phyloP scores from a whole-genome alignment of 306 rosid genomes.

The Betula pendula region DNA sequence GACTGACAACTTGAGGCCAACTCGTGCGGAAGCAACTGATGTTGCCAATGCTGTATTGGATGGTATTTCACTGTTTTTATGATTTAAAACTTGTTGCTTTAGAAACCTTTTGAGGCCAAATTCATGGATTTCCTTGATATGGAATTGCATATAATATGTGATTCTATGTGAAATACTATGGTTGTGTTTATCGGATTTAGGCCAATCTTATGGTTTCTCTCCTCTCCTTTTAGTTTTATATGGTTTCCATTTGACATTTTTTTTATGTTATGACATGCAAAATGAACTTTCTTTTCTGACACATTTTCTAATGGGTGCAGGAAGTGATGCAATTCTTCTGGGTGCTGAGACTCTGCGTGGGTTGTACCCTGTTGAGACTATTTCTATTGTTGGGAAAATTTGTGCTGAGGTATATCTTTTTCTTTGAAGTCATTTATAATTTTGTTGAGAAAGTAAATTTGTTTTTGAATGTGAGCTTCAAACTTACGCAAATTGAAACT shows the following conservation, averaged over 20 bases:
- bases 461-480: constrained; percentile 18
- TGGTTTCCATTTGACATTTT: constrained; percentile 10
- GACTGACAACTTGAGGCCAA: constrained; percentile 97
- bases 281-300: constrained; percentile 16
- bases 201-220: constrained; percentile 11
- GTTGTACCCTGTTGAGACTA: constrained; percentile 87
- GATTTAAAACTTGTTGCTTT: constrained; percentile 17
- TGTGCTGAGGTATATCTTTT: constrained; percentile 75
- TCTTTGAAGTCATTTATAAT: constrained; percentile 1
- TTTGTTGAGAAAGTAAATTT: constrained; percentile 7
- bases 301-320: constrained; percentile 43
- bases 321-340: constrained; percentile 95
- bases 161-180: not conserved
- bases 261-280: constrained; percentile 15
- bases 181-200: constrained; percentile 13
- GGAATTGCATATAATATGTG: constrained; percentile 5
- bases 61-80: constrained; percentile 51
- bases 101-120: constrained; percentile 10
- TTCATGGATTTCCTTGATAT: constrained; percentile 1
- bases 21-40: constrained; percentile 99
- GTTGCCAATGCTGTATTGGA: constrained; percentile 99
- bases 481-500: constrained; percentile 16
- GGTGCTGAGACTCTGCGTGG: constrained; percentile 99
- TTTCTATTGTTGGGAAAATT: constrained; percentile 88
- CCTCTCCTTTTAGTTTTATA: not conserved